Evolutionary conservation across 148 eudicot species (phyloP).

Genomic region (Persicaria maculosa): DNA sequence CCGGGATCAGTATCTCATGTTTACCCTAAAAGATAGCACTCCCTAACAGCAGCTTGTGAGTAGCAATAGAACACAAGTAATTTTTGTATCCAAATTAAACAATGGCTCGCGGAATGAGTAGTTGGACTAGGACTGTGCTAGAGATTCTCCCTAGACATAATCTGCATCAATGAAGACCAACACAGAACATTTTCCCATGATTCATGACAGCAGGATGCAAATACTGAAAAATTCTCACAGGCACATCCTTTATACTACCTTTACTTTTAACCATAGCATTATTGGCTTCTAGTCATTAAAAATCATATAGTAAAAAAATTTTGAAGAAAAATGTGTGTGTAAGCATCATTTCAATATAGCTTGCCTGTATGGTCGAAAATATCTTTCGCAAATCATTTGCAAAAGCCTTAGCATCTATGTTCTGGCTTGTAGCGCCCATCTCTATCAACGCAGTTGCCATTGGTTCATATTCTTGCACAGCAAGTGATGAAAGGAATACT

Average conservation of each 20-base stretch:
- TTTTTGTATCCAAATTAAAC: not conserved
- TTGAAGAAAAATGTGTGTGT: not conserved
- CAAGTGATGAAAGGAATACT: slow-evolving; percentile 68
- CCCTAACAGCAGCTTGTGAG: not conserved
- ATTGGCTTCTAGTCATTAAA: not conserved
- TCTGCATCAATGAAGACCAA: not conserved
- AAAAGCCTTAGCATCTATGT: slow-evolving; percentile 73
- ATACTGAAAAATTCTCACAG: slow-evolving; percentile 4
- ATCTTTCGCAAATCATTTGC: slow-evolving; percentile 78
- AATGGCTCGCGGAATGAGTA: not conserved
- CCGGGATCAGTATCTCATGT: not conserved
- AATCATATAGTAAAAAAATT: not conserved
- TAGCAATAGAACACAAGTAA: not conserved
- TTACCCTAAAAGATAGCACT: not conserved
- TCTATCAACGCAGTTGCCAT: slow-evolving; percentile 90
- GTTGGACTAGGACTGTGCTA: not conserved
- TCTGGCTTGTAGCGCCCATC: slow-evolving; percentile 84
- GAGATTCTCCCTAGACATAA: not conserved
- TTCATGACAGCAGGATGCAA: not conserved
- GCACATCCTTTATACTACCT: not conserved
- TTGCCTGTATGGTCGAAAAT: slow-evolving; percentile 81
- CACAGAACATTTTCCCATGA: not conserved
- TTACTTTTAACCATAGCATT: not conserved
- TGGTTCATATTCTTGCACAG: slow-evolving; percentile 71
- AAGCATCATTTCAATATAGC: slow-evolving; percentile 3